These are phyloP conservation scores for Harringtonia lauricola DNA, from an alignment of 2,329 filamentous ascomycete species.

Conservation along the genomic window DNA sequence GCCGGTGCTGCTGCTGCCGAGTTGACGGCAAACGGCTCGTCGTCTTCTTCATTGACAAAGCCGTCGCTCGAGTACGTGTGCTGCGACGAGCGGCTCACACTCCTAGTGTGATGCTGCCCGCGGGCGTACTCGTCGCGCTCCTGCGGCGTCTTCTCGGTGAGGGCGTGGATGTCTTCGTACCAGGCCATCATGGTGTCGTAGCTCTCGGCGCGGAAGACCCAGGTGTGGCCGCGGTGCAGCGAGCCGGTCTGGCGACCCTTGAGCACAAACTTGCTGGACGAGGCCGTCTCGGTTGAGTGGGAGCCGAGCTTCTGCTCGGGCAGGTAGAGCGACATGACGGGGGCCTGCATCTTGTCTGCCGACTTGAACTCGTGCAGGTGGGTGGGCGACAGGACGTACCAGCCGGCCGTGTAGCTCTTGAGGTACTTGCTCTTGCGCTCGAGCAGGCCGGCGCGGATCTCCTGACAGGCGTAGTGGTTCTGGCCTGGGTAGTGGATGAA, in stretches of 20 bases:
- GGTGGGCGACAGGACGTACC: constrained; percentile 92
- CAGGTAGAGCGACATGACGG: constrained; percentile 92
- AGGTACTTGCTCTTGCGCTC: constrained; percentile 98
- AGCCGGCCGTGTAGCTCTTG: constrained; percentile 93
- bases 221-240: constrained; percentile 74
- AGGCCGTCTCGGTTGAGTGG: constrained; percentile 70
- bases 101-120: constrained; percentile 50
- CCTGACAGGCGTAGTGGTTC: constrained; percentile 68
- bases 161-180: constrained; percentile 82
- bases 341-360: constrained; percentile 83
- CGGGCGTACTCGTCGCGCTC: constrained; percentile 82
- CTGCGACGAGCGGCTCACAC: constrained; percentile 56
- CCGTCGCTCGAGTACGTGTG: constrained; percentile 62
- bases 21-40: constrained; percentile 48
- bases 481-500: constrained; percentile 88
- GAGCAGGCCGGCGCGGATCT: constrained; percentile 81
- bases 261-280: constrained; percentile 94
- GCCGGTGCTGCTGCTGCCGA: constrained; percentile 37
- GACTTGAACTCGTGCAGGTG: constrained; percentile 99
- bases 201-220: constrained; percentile 61
- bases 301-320: constrained; percentile 93
- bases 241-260: constrained; percentile 89
- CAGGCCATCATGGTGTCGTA: constrained; percentile 96
- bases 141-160: constrained; percentile 82
- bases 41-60: constrained; percentile 63